Evolutionary conservation across 1,139 yeast genomes (phyloP), one percentile per base, ranked within the genome.

Genomic region (Suhomyces anneliseae): DNA sequence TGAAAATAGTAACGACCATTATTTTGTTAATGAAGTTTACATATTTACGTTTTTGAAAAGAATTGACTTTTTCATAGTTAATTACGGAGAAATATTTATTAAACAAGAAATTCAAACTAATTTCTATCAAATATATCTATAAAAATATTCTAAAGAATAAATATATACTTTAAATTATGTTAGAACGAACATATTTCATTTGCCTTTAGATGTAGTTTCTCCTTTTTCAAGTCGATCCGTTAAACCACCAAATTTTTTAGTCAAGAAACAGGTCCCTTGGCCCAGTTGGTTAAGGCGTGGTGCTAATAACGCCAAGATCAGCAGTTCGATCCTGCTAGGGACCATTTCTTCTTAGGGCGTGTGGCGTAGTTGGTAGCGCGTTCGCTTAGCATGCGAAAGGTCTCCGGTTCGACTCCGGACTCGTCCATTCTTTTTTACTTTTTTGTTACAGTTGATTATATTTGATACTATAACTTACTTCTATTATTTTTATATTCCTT

Each of bases 301-400:
- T 62, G 68, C 67, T 64, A 64, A 68, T 66, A 65, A 66, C 71
- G 70, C 70, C 68, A 59, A 64, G 70, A 66, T 66, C 70, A 63
- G 67, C 70, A 61, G 69, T 66, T 65, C 70, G 70, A 66, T 64
- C 69, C 70, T 55, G 58, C 62, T 54, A 58, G 54, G 54, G 54
- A 51, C 54, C 54, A 51, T 34, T 39, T 38, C 35, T 41, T 36
- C 33, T 4, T 2, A n/a, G 90, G 90, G 90, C 88, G 87, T 83
- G 88, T 84, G 88, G 90, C 89, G 89, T 80, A 83, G 89, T 83
- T 82, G 89, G 90, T 83, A 83, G 89, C 88, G 89, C 89, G 89
- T 81, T 81, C 85, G 82, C 89, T 83, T 84, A 81, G 90, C 90
- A 83, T 82, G 89, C 82, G 86, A 81, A 81, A 83, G 89, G 89